Evolutionary conservation across 106 monocot species (phyloP).

Genomic region (Platanthera zijinensis): DNA sequence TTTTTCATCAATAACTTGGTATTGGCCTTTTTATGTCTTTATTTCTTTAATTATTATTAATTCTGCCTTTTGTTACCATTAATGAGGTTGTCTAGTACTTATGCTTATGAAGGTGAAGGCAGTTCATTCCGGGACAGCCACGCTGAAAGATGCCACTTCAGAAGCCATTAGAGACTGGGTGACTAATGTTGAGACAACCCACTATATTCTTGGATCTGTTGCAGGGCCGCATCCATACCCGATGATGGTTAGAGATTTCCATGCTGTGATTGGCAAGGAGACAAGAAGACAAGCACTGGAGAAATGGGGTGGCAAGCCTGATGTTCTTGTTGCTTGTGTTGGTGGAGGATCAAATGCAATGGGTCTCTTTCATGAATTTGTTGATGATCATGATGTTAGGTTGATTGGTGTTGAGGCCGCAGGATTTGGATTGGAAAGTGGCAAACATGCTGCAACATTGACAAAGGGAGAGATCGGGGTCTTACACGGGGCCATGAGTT

Average conservation of each 20-base stretch:
- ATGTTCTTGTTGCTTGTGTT: slow-evolving; percentile 69
- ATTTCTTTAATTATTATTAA: background rate
- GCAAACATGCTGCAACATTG: slow-evolving; percentile 66
- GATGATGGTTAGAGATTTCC: slow-evolving; percentile 79
- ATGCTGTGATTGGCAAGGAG: slow-evolving; percentile 75
- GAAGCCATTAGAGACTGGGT: slow-evolving; percentile 79
- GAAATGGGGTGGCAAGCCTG: slow-evolving; percentile 73
- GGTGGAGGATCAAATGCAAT: slow-evolving; percentile 83
- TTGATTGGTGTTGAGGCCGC: slow-evolving; percentile 81
- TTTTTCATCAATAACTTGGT: background rate
- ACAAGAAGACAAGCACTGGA: slow-evolving; percentile 66
- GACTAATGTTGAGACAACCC: slow-evolving; percentile 70
- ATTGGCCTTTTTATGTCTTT: background rate
- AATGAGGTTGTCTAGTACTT: background rate
- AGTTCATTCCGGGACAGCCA: slow-evolving; percentile 69
- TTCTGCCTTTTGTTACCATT: background rate
- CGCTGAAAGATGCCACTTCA: slow-evolving; percentile 70
- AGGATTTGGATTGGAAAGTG: slow-evolving; percentile 55
- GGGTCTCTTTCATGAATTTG: slow-evolving; percentile 80
- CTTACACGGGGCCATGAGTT: slow-evolving; percentile 66
- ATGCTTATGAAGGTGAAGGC: slow-evolving; percentile 32
- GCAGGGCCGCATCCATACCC: slow-evolving; percentile 76
- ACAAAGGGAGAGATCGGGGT: slow-evolving; percentile 66
- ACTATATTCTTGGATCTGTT: slow-evolving; percentile 72
- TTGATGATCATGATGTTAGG: slow-evolving; percentile 53